Conservation (phyloP, 2,329 filamentous ascomycete species). For the Calonectria pauciramosa region DNA sequence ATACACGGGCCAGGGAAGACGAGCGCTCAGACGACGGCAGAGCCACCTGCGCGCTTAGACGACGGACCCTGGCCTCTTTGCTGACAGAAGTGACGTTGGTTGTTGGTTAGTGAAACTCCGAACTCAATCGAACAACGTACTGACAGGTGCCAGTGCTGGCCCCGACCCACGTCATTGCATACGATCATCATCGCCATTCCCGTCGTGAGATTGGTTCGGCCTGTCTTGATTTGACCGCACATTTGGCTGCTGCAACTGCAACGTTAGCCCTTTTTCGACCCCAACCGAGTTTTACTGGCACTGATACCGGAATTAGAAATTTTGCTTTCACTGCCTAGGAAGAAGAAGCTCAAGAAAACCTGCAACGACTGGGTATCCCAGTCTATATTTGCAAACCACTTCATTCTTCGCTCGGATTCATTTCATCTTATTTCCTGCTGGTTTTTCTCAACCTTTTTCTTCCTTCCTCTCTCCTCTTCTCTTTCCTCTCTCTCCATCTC, state of each 20-base stretch:
- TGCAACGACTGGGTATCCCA: slow-evolving; percentile 17
- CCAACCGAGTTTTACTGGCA: slow-evolving; percentile 17
- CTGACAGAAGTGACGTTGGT: slow-evolving; percentile 39
- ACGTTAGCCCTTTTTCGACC: slow-evolving; percentile 26
- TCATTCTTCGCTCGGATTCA: background rate
- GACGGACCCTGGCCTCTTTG: slow-evolving; percentile 19
- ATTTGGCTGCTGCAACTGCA: slow-evolving; percentile 1
- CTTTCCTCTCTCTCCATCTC: background rate
- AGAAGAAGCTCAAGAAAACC: background rate
- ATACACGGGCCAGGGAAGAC: background rate
- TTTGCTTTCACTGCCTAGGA: background rate
- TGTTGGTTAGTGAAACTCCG: slow-evolving; percentile 32
- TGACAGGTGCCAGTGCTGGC: slow-evolving; percentile 29
- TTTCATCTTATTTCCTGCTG: background rate
- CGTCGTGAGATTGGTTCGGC: slow-evolving; percentile 24
- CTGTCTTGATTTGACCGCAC: slow-evolving; percentile 21
- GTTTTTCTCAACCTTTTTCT: background rate
- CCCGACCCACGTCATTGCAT: slow-evolving; percentile 42
- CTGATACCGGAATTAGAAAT: background rate
- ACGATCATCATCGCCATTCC: slow-evolving; percentile 46
- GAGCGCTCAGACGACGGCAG: background rate
- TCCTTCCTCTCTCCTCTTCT: background rate
- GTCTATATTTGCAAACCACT: background rate
- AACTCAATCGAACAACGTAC: slow-evolving; percentile 32
- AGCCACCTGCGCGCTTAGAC: slow-evolving; percentile 12